Conservation (phyloP, 2,329 filamentous ascomycete genomes). For the Gnomoniopsis sp. region DNA sequence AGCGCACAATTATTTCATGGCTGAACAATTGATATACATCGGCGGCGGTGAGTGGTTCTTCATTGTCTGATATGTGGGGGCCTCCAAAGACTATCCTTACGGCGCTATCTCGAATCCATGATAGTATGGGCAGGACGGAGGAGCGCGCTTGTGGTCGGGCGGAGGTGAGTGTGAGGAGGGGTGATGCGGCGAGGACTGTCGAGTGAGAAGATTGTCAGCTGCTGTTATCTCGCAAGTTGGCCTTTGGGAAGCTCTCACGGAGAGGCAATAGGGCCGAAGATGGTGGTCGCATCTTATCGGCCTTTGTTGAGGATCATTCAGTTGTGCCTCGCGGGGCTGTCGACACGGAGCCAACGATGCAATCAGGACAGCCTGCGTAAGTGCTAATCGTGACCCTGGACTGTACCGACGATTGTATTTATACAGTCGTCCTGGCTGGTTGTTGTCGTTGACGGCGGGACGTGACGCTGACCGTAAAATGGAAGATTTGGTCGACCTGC, state of each 20-base stretch:
- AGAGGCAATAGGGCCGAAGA: conserved; percentile 10
- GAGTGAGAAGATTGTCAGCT: background rate
- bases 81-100: conserved; percentile 49
- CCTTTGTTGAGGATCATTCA: background rate
- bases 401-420: background rate
- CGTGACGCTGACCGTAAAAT: background rate
- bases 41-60: conserved; percentile 22
- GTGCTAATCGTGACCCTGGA: background rate
- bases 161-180: background rate
- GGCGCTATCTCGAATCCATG: conserved; percentile 47
- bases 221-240: background rate
- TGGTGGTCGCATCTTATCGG: conserved; percentile 13
- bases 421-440: background rate
- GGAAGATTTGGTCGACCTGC: background rate
- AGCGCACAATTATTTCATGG: conserved; percentile 83
- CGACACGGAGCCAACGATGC: background rate
- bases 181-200: conserved; percentile 5
- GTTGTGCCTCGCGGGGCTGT: background rate
- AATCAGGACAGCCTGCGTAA: background rate
- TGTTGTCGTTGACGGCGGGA: background rate
- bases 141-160: conserved; percentile 17
- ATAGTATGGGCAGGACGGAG: conserved; percentile 43
- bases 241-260: background rate
- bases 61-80: conserved; percentile 31
- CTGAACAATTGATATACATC: conserved; percentile 51